A percentile compares a stretch with the other conserved stretches of the same genome.
These are phyloP conservation scores for Wickerhamiella kurtzmanii DNA, from an alignment of 805 yeast species.

Conservation along the genomic window DNA sequence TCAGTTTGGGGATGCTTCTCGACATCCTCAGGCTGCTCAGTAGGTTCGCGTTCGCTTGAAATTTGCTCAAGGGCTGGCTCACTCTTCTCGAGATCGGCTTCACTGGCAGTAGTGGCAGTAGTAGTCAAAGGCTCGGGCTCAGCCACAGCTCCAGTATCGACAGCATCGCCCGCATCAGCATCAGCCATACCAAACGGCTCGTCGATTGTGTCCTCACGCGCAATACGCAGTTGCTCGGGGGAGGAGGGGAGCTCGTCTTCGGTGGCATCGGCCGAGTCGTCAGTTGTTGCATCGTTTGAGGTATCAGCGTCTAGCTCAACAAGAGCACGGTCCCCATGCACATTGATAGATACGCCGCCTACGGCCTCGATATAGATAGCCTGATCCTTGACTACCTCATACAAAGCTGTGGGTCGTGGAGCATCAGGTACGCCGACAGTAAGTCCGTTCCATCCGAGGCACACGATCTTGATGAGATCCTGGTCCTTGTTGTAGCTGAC, in stretches of 20 bases:
- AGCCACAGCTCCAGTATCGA: background rate
- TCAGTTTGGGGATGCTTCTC: background rate
- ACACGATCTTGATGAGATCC: conserved; percentile 40
- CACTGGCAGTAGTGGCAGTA: background rate
- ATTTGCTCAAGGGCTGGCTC: background rate
- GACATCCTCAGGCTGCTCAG: background rate
- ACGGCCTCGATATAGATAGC: conserved; percentile 49
- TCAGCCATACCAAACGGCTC: background rate
- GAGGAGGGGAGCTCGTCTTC: conserved; percentile 23
- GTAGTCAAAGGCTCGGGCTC: background rate
- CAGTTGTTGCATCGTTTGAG: background rate
- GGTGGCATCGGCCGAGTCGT: conserved; percentile 32
- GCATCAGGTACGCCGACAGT: conserved; percentile 46
- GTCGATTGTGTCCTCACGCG: background rate
- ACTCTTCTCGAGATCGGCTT: background rate
- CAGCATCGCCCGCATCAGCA: background rate
- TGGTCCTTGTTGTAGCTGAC: conserved; percentile 31
- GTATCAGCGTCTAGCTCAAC: conserved; percentile 37
- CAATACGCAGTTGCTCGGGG: conserved; percentile 1
- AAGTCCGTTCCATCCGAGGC: conserved; percentile 76
- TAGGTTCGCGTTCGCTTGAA: background rate
- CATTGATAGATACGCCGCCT: conserved; percentile 49
- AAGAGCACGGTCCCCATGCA: conserved; percentile 50
- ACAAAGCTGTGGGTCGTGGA: conserved; percentile 13
- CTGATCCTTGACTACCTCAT: conserved; percentile 49